Conservation (phyloP, 1,284 basidiomycete genomes). For the Cryptococcus maquisensis region DNA sequence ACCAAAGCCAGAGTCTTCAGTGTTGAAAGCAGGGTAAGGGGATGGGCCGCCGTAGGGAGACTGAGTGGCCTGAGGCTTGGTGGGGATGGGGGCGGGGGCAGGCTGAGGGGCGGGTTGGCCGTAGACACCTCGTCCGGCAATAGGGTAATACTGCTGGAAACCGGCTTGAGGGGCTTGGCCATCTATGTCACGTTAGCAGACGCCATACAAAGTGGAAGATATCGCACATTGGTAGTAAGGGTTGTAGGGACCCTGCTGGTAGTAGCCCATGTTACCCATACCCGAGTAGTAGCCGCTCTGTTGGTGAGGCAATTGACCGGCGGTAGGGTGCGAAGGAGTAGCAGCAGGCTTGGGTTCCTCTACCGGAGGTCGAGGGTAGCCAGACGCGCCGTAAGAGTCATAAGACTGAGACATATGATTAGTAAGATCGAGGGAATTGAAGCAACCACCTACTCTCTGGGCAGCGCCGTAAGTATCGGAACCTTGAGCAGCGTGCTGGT, state of each 20-base stretch:
- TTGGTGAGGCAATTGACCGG: constrained; percentile 41
- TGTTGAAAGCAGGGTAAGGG: constrained; percentile 35
- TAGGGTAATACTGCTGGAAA: constrained; percentile 49
- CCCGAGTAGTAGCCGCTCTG: constrained; percentile 46
- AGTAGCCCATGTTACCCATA: constrained; percentile 46
- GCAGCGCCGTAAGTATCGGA: constrained; percentile 25
- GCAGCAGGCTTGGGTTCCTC: constrained; percentile 42
- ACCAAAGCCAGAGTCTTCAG: constrained; percentile 35
- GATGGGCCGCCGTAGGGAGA: constrained; percentile 45
- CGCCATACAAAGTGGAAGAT: background rate
- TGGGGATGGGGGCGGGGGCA: constrained; percentile 37
- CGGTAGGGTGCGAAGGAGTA: constrained; percentile 36
- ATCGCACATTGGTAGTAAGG: constrained; percentile 50
- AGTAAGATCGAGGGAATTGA: background rate
- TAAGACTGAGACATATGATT: constrained; percentile 27
- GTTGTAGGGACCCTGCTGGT: constrained; percentile 49
- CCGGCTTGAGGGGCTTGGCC: constrained; percentile 44
- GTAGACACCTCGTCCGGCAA: constrained; percentile 43
- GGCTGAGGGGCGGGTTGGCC: constrained; percentile 43
- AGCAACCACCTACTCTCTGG: constrained; percentile 19
- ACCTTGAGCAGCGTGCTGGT: constrained; percentile 25
- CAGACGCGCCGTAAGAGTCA: constrained; percentile 45
- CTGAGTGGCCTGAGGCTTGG: constrained; percentile 36
- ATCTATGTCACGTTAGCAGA: constrained; percentile 27
- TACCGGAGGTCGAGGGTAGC: constrained; percentile 44